Conservation (phyloP, 208 protist species). For the Kentomonas sorsogonicus region DNA sequence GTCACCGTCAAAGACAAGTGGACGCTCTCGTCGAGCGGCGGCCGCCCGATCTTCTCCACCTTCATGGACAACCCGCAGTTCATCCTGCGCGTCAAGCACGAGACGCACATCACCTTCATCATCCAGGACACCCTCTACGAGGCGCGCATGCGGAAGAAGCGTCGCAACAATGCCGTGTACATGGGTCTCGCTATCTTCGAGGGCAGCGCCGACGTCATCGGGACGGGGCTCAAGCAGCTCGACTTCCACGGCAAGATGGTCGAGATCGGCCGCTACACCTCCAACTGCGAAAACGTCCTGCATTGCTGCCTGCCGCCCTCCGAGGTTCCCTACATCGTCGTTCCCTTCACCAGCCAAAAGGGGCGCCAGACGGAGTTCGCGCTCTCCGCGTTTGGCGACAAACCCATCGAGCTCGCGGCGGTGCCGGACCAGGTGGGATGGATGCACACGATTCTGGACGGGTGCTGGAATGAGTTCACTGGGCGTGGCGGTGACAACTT, state of each 20-base stretch:
- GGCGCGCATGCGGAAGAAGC: constrained; percentile 79
- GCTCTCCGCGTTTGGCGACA: constrained; percentile 78
- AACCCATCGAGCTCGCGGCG: constrained; percentile 70
- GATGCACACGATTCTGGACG: constrained; percentile 76
- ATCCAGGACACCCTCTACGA: constrained; percentile 88
- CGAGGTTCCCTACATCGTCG: constrained; percentile 81
- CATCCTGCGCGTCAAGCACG: constrained; percentile 61
- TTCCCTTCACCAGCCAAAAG: constrained; percentile 86
- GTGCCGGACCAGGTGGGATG: constrained; percentile 86
- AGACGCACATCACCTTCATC: constrained; percentile 75
- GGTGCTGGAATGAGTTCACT: constrained; percentile 79
- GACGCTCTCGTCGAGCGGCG: constrained; percentile 65
- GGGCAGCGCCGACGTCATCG: constrained; percentile 58
- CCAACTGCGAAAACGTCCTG: constrained; percentile 89
- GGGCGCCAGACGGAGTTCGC: constrained; percentile 78
- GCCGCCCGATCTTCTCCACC: constrained; percentile 81
- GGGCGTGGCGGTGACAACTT: constrained; percentile 73
- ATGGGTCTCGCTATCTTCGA: constrained; percentile 89
- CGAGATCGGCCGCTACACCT: constrained; percentile 83
- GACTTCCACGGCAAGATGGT: constrained; percentile 88
- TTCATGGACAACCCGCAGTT: constrained; percentile 93
- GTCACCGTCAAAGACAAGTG: constrained; percentile 83
- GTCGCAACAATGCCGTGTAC: constrained; percentile 84
- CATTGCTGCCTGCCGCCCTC: constrained; percentile 69
- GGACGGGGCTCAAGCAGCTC: constrained; percentile 82